Evolutionary conservation across 495 filamentous ascomycete genomes (phyloP).

Genomic region (Podospora anserina): DNA sequence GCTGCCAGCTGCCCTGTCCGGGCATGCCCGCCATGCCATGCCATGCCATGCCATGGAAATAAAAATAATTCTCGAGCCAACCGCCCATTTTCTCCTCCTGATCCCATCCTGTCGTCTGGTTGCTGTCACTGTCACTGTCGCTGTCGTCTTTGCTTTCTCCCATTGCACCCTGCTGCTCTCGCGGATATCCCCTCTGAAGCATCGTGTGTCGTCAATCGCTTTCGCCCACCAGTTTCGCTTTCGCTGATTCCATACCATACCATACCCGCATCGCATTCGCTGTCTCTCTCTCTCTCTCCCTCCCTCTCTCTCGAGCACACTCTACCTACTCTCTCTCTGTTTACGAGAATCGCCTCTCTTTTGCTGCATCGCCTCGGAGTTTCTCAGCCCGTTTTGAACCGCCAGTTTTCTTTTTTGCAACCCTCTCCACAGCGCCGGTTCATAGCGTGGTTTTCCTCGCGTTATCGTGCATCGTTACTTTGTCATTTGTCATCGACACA

Average conservation of each 20-base stretch:
- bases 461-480: slow-evolving; percentile 11
- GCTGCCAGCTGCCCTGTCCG: not conserved
- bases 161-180: slow-evolving; percentile 14
- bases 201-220: slow-evolving; percentile 8
- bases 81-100: slow-evolving; percentile 19
- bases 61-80: slow-evolving; percentile 37
- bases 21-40: slow-evolving; percentile 5
- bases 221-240: not conserved
- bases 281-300: not conserved
- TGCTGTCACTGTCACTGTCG: slow-evolving; percentile 10
- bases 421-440: slow-evolving; percentile 4
- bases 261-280: not conserved
- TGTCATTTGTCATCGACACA: slow-evolving; percentile 7
- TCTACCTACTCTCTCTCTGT: not conserved
- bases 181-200: slow-evolving; percentile 9
- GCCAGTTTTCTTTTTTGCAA: not conserved
- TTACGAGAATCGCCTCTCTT: not conserved
- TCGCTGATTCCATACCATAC: not conserved
- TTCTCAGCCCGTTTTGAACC: not conserved
- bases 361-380: not conserved
- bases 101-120: slow-evolving; percentile 7
- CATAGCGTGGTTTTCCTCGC: slow-evolving; percentile 13
- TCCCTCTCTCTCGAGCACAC: not conserved
- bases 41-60: slow-evolving; percentile 26
- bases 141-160: slow-evolving; percentile 10